Evolutionary conservation across 805 yeast species (phyloP).

Genomic region (Wickerhamomyces chambardii): DNA sequence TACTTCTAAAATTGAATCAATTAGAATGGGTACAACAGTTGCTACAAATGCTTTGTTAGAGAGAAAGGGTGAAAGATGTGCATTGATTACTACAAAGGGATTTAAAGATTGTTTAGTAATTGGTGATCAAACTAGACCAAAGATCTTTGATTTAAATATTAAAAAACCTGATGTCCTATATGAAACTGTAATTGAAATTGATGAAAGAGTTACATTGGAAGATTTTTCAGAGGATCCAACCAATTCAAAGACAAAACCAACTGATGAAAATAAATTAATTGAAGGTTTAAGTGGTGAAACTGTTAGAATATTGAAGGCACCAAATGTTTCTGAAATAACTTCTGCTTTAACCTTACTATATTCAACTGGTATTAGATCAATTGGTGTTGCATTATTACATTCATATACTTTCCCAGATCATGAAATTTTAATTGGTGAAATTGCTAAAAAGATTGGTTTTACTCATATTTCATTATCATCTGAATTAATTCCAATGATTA

Average conservation of each 20-base stretch:
- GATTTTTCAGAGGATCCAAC: slow-evolving; percentile 71
- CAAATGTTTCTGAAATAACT: slow-evolving; percentile 35
- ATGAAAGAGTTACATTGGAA: slow-evolving; percentile 84
- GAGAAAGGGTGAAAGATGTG: slow-evolving; percentile 85
- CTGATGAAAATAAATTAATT: slow-evolving; percentile 23
- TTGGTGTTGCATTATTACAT: slow-evolving; percentile 68
- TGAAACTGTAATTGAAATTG: slow-evolving; percentile 71
- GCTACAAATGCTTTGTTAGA: slow-evolving; percentile 94
- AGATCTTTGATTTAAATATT: slow-evolving; percentile 77
- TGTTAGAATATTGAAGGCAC: slow-evolving; percentile 44
- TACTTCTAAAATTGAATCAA: slow-evolving; percentile 51
- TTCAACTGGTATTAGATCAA: slow-evolving; percentile 51
- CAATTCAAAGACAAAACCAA: slow-evolving; percentile 6
- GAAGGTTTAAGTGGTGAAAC: slow-evolving; percentile 63
- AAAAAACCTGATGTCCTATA: slow-evolving; percentile 65
- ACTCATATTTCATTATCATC: slow-evolving; percentile 59
- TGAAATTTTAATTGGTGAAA: slow-evolving; percentile 46
- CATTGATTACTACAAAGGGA: slow-evolving; percentile 80
- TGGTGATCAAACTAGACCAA: slow-evolving; percentile 90
- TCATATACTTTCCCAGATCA: slow-evolving; percentile 68
- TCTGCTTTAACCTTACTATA: slow-evolving; percentile 33
- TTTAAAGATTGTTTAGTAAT: slow-evolving; percentile 75
- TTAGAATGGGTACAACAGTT: slow-evolving; percentile 90
- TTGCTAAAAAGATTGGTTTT: slow-evolving; percentile 64
- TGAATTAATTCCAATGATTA: slow-evolving; percentile 71